Evolutionary conservation across 306 rosid species (phyloP), one percentile per base, ranked within the genome.

Genomic region (Mucuna pruriens): DNA sequence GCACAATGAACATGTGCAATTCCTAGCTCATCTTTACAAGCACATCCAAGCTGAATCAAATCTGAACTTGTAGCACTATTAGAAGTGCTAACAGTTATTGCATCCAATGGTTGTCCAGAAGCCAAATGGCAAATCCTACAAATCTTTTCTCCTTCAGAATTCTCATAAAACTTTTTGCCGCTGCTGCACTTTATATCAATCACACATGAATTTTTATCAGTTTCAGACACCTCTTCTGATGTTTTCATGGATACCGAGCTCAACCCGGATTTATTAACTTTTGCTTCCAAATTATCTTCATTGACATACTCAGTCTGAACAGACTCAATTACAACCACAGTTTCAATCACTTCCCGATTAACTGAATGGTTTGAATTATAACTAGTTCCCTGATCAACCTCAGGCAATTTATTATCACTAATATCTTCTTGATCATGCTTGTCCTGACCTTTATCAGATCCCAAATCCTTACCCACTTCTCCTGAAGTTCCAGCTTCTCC

Each of bases 41-140:
- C 89, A 77, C 99, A 95, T 19, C 99, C 99, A 45, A 95, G 98
- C 77, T 79, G 93, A 88, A 95, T 86, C 75, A 93, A 86, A 52
- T 93, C 94, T 4, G 78, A 36, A 52, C 26, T 75, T 36, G 78
- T 42, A 65, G 78, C 74, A 80, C 44, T 75, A 62, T 15, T 64
- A 79, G 79, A 75, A 66, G 70, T 55, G 71, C 71, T 74, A 62
- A 63, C 80, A 45, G 52, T 48, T 22, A 83, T 74, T 74, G 82
- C 84, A 38, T 89, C 93, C 13, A 92, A 90, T 2, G 92, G 57
- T 70, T 82, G 97, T 55, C 87, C 90, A 9, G 97, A 84, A 79
- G 82, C 65, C 81, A 95, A 83, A 75, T 91, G 94, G 86, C 99
- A 95, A 84, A 95, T 95, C 92, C 99, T 91, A 85, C 99, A 95